Base-by-base conservation (phyloP, 306 rosid genomes). In the Inga laurina region DNA sequence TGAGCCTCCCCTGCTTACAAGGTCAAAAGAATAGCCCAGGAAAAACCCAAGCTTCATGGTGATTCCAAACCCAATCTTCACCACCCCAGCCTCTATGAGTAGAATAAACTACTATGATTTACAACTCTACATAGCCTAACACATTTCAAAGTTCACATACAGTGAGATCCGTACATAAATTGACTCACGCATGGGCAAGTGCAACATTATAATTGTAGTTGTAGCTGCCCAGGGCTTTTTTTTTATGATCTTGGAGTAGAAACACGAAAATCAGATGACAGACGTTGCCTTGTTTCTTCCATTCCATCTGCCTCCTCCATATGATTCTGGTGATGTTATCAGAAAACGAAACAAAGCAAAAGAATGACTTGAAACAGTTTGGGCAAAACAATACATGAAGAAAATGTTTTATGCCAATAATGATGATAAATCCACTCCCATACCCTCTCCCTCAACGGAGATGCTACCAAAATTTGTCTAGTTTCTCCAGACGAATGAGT, bases 41-140 rank as follows among this genome's bases (percentile, higher is more conserved):
- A 75, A 82, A 81, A 69, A 82, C 84, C 93, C 77, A 82, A 79
- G 90, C 92, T 86, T 67, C 77, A 75, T 83, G 89, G 81, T 84
- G 85, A 84, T 62, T 87, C 75, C 78, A 74, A 85, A 85, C 88
- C 88, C 88, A 83, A 88, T 80, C 82, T 88, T 86, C 82, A 85
- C 82, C 89, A 79, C 80, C 91, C 90, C 87, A 87, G 77, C 86
- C 88, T 62, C 88, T 86, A 84, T 16, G 48, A 78, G 85, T 68
- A 80, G 59, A 80, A 86, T 79, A 85, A 84, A 86, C 92, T 88
- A 89, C 96, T 82, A 85, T 48, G 89, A 93, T 95, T 86, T 93
- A 95, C 98, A 93, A 92, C 84, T 93, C 86, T 93, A 92, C 95
- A 91, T 86, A 88, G 89, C 90, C 72, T 70, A 87, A 77, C 89